Conservation (phyloP, 495 filamentous ascomycete genomes). For the Achaetomiella virescens region DNA sequence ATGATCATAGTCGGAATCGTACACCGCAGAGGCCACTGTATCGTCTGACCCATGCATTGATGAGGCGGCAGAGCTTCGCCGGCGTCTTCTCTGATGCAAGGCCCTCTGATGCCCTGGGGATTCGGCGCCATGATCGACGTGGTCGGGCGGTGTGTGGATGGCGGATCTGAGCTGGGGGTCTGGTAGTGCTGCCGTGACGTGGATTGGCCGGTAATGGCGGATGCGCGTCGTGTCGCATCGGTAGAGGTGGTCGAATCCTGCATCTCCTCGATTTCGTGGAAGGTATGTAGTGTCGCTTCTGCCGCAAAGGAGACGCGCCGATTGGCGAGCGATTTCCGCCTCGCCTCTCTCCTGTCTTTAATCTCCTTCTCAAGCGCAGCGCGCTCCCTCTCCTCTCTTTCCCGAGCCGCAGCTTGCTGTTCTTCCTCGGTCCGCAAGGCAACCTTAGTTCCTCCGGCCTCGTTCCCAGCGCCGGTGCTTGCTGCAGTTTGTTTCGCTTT, state of each 20-base stretch:
- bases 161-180: conserved; percentile 43
- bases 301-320: conserved; percentile 95
- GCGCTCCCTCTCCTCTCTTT: conserved; percentile 66
- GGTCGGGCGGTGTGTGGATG: conserved; percentile 58
- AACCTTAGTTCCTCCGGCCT: conserved; percentile 39
- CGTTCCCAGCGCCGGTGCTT: conserved; percentile 23
- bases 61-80: conserved; percentile 58
- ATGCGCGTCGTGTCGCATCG: conserved; percentile 65
- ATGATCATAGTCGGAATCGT: conserved; percentile 60
- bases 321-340: conserved; percentile 86
- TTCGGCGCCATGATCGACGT: conserved; percentile 50
- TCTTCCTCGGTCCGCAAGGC: conserved; percentile 66
- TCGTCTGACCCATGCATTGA: conserved; percentile 57
- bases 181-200: conserved; percentile 34
- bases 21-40: conserved; percentile 69
- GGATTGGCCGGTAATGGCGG: conserved; percentile 48
- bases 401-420: conserved; percentile 67
- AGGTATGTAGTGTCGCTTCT: conserved; percentile 95
- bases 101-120: conserved; percentile 67
- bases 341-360: conserved; percentile 69
- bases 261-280: conserved; percentile 86
- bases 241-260: conserved; percentile 85
- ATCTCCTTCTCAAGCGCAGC: conserved; percentile 61
- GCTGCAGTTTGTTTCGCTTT: conserved; percentile 32
- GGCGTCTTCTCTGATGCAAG: conserved; percentile 58